A percentile compares a stretch with the other conserved stretches of the same genome.
phyloP scores from a whole-genome alignment of 1,139 yeast species.

The Pichia sp. region DNA sequence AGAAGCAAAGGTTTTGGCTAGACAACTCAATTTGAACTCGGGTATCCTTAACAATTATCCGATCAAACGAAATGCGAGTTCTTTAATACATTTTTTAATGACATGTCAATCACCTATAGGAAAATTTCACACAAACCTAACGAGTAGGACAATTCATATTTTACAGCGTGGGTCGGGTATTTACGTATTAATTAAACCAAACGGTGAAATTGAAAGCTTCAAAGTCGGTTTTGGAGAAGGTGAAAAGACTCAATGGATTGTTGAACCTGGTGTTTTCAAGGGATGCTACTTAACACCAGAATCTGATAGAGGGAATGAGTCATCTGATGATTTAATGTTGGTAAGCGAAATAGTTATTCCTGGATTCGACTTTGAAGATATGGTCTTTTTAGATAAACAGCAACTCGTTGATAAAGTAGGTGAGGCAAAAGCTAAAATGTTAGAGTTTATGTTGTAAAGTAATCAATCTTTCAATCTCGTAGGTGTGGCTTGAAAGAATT shows the following conservation, averaged over 20 bases:
- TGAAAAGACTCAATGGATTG: constrained; percentile 47
- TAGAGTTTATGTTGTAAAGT: constrained; percentile 26
- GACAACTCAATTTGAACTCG: not conserved
- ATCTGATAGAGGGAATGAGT: constrained; percentile 20
- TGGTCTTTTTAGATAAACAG: constrained; percentile 32
- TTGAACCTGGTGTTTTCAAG: constrained; percentile 47
- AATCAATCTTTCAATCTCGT: not conserved
- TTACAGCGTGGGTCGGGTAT: constrained; percentile 44
- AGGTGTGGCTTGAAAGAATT: too few relatives aligned
- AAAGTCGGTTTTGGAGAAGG: constrained; percentile 41
- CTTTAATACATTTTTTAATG: constrained; percentile 40
- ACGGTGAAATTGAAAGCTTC: constrained; percentile 38
- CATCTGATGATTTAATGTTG: constrained; percentile 33
- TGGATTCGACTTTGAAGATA: constrained; percentile 47
- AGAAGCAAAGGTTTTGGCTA: constrained; percentile 17
- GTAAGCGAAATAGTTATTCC: constrained; percentile 50
- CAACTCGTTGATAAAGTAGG: constrained; percentile 33
- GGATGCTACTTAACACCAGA: constrained; percentile 38
- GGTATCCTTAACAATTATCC: not conserved
- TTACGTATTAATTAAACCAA: constrained; percentile 41
- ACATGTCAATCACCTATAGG: constrained; percentile 42
- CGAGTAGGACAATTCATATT: constrained; percentile 42
- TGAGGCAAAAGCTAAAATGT: constrained; percentile 25
- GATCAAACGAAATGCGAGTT: constrained; percentile 14
- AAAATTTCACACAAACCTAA: constrained; percentile 35